phyloP scores from a whole-genome alignment of 2,329 filamentous ascomycete genomes.

The Pseudogymnoascus sp. region DNA sequence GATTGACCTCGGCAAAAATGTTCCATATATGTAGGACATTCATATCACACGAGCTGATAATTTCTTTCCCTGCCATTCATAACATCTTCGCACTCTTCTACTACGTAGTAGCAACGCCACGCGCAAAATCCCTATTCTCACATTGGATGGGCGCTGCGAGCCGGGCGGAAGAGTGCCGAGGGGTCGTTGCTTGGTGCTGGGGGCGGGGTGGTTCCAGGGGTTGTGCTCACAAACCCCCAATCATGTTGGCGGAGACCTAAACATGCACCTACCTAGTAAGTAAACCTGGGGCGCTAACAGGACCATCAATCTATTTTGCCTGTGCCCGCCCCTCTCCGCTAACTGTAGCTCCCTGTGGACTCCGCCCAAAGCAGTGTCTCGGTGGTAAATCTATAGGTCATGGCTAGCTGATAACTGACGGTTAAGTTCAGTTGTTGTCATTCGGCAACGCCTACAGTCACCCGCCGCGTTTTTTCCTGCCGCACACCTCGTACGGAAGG shows the following conservation, averaged over 20 bases:
- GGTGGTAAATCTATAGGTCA: not conserved
- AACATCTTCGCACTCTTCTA: not conserved
- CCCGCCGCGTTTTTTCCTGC: not conserved
- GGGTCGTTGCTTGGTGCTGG: not conserved
- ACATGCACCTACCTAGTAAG: conserved; percentile 3
- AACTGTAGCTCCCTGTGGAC: not conserved
- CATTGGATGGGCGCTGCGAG: not conserved
- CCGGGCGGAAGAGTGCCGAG: not conserved
- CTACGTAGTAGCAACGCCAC: not conserved
- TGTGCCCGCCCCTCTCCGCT: not conserved
- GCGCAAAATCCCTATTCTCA: not conserved
- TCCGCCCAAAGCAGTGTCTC: not conserved
- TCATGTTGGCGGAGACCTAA: not conserved
- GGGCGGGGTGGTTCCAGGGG: not conserved
- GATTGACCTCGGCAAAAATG: not conserved
- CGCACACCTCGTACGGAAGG: not conserved
- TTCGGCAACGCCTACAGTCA: not conserved
- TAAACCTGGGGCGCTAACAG: not conserved
- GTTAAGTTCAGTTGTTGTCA: not conserved
- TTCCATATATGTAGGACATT: not conserved
- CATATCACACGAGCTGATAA: not conserved
- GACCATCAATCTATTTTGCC: conserved; percentile 26
- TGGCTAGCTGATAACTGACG: not conserved
- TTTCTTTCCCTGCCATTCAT: no score
- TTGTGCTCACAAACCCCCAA: not conserved